phyloP scores from a whole-genome alignment of 495 filamentous ascomycete genomes.

The Penicillium bovifimosum region DNA sequence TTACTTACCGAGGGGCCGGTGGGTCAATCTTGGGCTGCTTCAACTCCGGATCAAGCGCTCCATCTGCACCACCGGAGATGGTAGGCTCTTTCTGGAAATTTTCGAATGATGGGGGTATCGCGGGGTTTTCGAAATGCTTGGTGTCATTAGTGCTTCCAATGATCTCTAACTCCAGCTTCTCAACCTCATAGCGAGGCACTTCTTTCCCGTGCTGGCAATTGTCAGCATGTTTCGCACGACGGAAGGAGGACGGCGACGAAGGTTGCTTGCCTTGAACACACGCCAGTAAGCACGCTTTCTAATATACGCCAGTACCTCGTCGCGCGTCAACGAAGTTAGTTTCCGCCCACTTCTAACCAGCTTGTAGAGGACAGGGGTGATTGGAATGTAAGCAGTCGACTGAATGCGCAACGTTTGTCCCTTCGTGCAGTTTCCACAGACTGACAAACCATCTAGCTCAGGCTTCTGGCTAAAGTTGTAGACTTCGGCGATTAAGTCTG shows the following conservation, averaged over 20 bases:
- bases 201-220: conserved; percentile 1
- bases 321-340: background rate
- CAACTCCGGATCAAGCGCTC: conserved; percentile 1
- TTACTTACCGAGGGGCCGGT: background rate
- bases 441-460: background rate
- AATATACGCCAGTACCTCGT: conserved; percentile 2
- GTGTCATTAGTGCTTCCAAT: conserved; percentile 11
- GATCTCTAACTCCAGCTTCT: conserved; percentile 8
- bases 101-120: background rate
- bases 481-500: conserved; percentile 6
- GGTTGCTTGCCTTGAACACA: background rate
- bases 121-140: conserved; percentile 1
- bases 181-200: conserved; percentile 2
- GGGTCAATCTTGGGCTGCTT: conserved; percentile 4
- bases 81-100: conserved; percentile 9
- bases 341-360: conserved; percentile 1
- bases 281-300: conserved; percentile 6
- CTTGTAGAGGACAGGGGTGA: conserved; percentile 4
- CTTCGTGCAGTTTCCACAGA: conserved; percentile 3
- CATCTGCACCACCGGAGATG: conserved; percentile 6
- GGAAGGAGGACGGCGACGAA: too few relatives aligned
- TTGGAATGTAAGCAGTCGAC: conserved; percentile 7
- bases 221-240: background rate
- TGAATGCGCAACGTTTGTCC: background rate
- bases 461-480: conserved; percentile 11